Conservation (phyloP, 140 eudicot genomes). For the Flaveria floridana region DNA sequence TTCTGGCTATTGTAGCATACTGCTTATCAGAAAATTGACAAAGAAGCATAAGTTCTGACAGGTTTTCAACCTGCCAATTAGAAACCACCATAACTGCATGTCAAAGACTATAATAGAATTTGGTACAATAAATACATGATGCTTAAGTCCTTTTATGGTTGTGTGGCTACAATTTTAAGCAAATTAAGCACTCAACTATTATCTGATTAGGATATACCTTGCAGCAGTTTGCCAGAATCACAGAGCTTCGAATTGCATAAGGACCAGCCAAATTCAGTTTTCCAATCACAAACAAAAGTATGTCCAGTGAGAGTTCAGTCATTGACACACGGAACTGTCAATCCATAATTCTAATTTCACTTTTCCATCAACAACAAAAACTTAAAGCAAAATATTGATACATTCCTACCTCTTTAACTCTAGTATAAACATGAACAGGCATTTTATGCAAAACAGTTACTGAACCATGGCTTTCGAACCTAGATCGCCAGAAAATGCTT, state of each 20-base stretch:
- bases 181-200: conserved; percentile 15
- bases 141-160: conserved; percentile 17
- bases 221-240: conserved; percentile 80
- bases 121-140: conserved; percentile 2
- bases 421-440: conserved; percentile 58
- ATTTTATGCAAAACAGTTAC: conserved; percentile 39
- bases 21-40: conserved; percentile 71
- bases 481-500: conserved; percentile 56
- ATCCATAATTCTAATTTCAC: conserved; percentile 28
- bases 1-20: conserved; percentile 55
- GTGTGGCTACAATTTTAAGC: conserved; percentile 10
- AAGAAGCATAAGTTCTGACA: conserved; percentile 56
- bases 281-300: conserved; percentile 73
- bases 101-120: conserved; percentile 11
- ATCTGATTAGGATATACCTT: conserved; percentile 55
- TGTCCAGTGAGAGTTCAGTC: conserved; percentile 80
- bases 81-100: conserved; percentile 24
- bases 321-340: conserved; percentile 65
- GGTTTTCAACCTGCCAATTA: conserved; percentile 75
- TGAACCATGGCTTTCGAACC: conserved; percentile 41
- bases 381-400: conserved; percentile 9
- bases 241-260: conserved; percentile 64
- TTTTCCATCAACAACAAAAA: conserved; percentile 17
- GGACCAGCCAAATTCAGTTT: conserved; percentile 90
- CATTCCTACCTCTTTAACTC: conserved; percentile 63